Percentiles rank a stretch among this genome's conserved stretches.
phyloP scores from a whole-genome alignment of 768 basidiomycete genomes.

The Amanita jacksonii region DNA sequence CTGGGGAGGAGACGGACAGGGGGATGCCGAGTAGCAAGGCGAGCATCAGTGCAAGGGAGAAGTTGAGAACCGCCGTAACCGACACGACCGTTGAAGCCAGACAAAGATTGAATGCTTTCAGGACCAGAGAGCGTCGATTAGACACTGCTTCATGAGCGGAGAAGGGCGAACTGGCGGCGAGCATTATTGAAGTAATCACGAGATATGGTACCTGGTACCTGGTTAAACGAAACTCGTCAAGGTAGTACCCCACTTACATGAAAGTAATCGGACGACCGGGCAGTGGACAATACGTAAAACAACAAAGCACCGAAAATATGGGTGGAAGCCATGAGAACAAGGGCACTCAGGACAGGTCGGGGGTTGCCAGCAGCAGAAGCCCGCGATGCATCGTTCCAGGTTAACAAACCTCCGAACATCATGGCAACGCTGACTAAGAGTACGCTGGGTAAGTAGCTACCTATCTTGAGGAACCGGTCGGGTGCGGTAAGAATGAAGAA shows the following conservation, averaged over 20 bases:
- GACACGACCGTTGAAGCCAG: constrained; percentile 80
- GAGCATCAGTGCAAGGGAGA: constrained; percentile 74
- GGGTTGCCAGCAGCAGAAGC: constrained; percentile 16
- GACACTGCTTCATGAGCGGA: constrained; percentile 16
- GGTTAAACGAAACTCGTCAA: not conserved
- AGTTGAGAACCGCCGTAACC: constrained; percentile 83
- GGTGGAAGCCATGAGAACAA: constrained; percentile 45
- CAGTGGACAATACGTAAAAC: constrained; percentile 38
- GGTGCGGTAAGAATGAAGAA: constrained; percentile 74
- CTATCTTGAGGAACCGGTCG: constrained; percentile 77
- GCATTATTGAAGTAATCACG: not conserved
- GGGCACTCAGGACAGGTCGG: constrained; percentile 44
- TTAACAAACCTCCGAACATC: constrained; percentile 72
- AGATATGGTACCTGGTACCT: too few species aligned
- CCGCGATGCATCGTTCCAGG: constrained; percentile 67
- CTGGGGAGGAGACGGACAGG: constrained; percentile 34
- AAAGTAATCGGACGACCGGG: constrained; percentile 32
- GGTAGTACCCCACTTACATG: constrained; percentile 27
- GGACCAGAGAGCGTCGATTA: constrained; percentile 35
- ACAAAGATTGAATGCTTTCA: constrained; percentile 74
- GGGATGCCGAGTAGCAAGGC: constrained; percentile 59
- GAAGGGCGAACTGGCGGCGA: constrained; percentile 21
- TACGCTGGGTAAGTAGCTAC: constrained; percentile 81
- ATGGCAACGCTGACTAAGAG: constrained; percentile 77
- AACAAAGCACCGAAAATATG: constrained; percentile 44